These are phyloP conservation scores for Epichloe amarillans DNA, from an alignment of 2,329 filamentous ascomycete species.

Conservation along the genomic window DNA sequence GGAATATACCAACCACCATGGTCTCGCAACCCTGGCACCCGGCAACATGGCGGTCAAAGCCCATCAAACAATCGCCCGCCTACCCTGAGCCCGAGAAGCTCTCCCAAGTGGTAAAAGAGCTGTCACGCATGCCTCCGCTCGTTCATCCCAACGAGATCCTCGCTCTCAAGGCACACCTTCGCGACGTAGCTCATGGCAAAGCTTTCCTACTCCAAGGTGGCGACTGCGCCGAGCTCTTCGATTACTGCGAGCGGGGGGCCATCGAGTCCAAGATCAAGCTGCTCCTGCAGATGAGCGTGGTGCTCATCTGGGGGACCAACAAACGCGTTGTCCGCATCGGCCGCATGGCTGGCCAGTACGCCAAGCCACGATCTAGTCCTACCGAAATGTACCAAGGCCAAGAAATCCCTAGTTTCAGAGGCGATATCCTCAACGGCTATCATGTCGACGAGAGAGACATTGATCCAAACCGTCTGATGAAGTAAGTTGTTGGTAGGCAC, in stretches of 20 bases:
- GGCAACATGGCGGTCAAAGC: slow-evolving; percentile 62
- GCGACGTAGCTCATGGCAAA: slow-evolving; percentile 78
- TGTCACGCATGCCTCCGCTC: slow-evolving; percentile 58
- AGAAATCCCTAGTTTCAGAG: slow-evolving; percentile 79
- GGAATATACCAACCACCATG: background rate
- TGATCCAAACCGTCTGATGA: slow-evolving; percentile 72
- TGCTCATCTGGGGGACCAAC: slow-evolving; percentile 77
- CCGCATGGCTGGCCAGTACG: slow-evolving; percentile 94
- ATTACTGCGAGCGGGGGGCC: slow-evolving; percentile 76
- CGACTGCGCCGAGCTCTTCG: slow-evolving; percentile 94
- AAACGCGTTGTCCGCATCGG: slow-evolving; percentile 86
- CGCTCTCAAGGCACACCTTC: slow-evolving; percentile 62
- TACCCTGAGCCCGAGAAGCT: slow-evolving; percentile 53
- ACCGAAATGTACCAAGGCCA: slow-evolving; percentile 70
- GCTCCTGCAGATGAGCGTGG: slow-evolving; percentile 89
- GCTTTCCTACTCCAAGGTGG: slow-evolving; percentile 92
- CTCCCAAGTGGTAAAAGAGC: slow-evolving; percentile 46
- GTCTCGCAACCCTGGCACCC: slow-evolving; percentile 36
- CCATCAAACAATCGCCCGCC: slow-evolving; percentile 61
- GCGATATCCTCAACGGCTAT: slow-evolving; percentile 91
- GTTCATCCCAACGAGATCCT: slow-evolving; percentile 72
- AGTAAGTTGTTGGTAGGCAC: slow-evolving; percentile 26
- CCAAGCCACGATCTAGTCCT: slow-evolving; percentile 83
- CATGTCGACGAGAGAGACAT: slow-evolving; percentile 60
- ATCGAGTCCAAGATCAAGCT: slow-evolving; percentile 97